phyloP scores from a whole-genome alignment of 2,329 filamentous ascomycete species.

The Trichoderma sp. region DNA sequence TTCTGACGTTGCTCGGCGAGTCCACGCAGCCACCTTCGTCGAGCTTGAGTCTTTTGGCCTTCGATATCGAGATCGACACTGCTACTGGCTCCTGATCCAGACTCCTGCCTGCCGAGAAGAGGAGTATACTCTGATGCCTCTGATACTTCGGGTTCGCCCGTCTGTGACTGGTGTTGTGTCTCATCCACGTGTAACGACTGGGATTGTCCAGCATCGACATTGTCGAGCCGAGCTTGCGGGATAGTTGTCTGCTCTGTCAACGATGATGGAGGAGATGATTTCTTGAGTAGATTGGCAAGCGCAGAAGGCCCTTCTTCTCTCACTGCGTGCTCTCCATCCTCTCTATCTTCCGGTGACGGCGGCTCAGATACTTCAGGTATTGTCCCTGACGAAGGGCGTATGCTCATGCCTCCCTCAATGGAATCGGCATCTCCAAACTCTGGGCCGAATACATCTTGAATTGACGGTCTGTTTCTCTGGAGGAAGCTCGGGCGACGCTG shows the following conservation, averaged over 20 bases:
- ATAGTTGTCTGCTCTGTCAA: conserved; percentile 25
- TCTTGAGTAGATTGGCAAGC: conserved; percentile 52
- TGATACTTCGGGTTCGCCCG: conserved; percentile 28
- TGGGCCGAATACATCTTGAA: conserved; percentile 32
- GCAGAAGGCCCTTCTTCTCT: conserved; percentile 41
- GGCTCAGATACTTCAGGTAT: conserved; percentile 64
- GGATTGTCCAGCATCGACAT: not conserved
- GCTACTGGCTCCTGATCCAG: conserved; percentile 27
- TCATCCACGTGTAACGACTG: conserved; percentile 8
- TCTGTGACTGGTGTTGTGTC: conserved; percentile 19
- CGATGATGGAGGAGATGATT: conserved; percentile 50
- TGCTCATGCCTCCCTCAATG: conserved; percentile 29
- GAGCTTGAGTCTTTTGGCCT: conserved; percentile 46
- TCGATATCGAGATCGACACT: conserved; percentile 47
- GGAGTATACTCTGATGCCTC: conserved; percentile 53
- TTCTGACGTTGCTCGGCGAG: conserved; percentile 36
- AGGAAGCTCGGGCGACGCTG: conserved; percentile 50
- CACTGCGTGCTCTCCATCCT: conserved; percentile 21
- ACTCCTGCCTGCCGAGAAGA: conserved; percentile 42
- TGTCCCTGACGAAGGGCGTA: conserved; percentile 43
- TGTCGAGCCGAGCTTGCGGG: conserved; percentile 6
- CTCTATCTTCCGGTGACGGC: conserved; percentile 30
- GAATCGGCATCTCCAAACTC: conserved; percentile 29
- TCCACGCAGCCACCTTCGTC: conserved; percentile 38
- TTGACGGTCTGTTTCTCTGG: conserved; percentile 35